phyloP scores from a whole-genome alignment of 1,139 yeast genomes.

The Kodamaea fungicola region DNA sequence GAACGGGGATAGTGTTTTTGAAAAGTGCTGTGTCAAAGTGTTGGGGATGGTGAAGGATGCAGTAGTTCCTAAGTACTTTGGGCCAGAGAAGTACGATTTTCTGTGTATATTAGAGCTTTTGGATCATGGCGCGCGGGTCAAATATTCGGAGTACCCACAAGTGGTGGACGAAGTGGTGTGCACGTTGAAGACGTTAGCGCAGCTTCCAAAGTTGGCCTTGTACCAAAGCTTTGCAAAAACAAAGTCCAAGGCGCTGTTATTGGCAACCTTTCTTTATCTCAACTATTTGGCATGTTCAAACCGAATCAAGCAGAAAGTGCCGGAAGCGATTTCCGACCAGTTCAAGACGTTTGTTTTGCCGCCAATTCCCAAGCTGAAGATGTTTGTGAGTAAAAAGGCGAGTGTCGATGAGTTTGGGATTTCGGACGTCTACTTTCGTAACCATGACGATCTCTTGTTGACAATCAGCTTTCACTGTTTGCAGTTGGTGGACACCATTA shows the following conservation, averaged over 20 bases:
- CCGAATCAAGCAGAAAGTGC: conserved; percentile 14
- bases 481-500: conserved; percentile 7
- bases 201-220: conserved; percentile 11
- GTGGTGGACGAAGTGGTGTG: conserved; percentile 9
- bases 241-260: conserved; percentile 24
- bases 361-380: conserved; percentile 26
- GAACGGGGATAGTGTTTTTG: no score
- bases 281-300: conserved; percentile 19
- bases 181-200: conserved; percentile 4
- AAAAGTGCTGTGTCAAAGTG: no score
- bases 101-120: conserved; percentile 20
- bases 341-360: conserved; percentile 22
- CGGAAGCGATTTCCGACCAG: conserved; percentile 13
- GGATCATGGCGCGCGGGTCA: conserved; percentile 21
- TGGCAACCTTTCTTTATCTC: conserved; percentile 14
- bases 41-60: no score
- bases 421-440: conserved; percentile 1
- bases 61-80: no score
- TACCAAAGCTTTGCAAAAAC: conserved; percentile 20
- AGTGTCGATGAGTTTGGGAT: conserved; percentile 10
- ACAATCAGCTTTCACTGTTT: conserved; percentile 11
- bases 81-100: no score
- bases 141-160: conserved; percentile 10
- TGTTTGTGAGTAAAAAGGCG: conserved; percentile 8
- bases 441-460: conserved; percentile 6